Evolutionary conservation across 2,329 filamentous ascomycete genomes (phyloP).

Genomic region (Elsinoe ampelina): DNA sequence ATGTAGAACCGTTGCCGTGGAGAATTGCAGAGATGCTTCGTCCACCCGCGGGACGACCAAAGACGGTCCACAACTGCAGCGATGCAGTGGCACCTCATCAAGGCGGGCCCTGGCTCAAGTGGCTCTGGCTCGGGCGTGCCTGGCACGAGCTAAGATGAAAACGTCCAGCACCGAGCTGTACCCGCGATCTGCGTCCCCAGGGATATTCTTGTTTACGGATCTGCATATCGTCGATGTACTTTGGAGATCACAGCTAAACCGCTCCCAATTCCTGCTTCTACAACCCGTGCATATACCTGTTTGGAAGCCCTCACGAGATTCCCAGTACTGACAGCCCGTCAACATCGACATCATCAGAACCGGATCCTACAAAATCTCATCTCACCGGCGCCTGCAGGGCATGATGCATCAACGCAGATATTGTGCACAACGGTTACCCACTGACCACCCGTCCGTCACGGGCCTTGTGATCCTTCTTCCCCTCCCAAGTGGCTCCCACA

Average conservation of each 20-base stretch:
- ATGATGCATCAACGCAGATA: slow-evolving; percentile 11
- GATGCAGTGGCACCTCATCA: too few relatives aligned
- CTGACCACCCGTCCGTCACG: slow-evolving; percentile 12
- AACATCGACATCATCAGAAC: slow-evolving; percentile 4
- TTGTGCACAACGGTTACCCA: slow-evolving; percentile 11
- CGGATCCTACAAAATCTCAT: background rate
- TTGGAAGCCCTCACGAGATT: background rate
- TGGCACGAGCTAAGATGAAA: slow-evolving; percentile 5
- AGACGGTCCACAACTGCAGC: background rate
- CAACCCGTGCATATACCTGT: background rate
- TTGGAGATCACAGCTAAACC: too few relatives aligned
- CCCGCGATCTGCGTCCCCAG: slow-evolving; percentile 11
- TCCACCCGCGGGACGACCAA: slow-evolving; percentile 6
- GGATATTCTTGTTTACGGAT: slow-evolving; percentile 14
- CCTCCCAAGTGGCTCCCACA: too few relatives aligned
- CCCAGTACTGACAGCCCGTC: background rate
- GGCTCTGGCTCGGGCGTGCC: background rate
- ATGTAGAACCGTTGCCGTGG: slow-evolving; percentile 12
- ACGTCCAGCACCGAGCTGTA: slow-evolving; percentile 1
- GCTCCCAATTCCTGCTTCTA: background rate
- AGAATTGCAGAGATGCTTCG: slow-evolving; percentile 3
- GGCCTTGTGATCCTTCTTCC: slow-evolving; percentile 1
- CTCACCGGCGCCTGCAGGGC: slow-evolving; percentile 3
- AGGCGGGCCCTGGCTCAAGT: background rate
- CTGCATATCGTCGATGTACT: slow-evolving; percentile 12